These are phyloP conservation scores for Oenanthe javanica DNA, from an alignment of 140 eudicot species.

Conservation along the genomic window DNA sequence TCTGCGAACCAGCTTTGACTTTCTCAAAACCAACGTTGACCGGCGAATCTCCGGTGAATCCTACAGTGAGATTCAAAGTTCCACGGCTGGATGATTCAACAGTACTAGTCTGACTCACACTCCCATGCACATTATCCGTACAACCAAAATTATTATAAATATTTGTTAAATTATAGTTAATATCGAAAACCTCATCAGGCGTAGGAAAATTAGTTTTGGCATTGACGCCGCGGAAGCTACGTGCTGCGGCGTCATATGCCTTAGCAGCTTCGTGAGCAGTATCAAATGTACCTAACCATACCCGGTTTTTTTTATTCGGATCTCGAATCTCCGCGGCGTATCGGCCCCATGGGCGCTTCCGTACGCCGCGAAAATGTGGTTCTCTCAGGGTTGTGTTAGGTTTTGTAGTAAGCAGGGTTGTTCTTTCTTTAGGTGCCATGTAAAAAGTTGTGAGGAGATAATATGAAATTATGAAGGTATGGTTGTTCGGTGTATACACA, in stretches of 20 bases:
- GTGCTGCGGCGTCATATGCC: constrained; percentile 40
- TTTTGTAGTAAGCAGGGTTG: neutral
- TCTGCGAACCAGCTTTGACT: no score
- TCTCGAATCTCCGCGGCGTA: constrained; percentile 1
- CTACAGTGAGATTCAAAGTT: neutral
- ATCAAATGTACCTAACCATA: constrained; percentile 40
- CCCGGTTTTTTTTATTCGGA: constrained; percentile 13
- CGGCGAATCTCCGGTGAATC: neutral
- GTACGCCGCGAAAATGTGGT: constrained; percentile 4
- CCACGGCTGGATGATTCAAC: neutral
- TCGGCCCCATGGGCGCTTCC: neutral
- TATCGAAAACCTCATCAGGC: neutral
- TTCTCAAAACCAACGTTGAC: neutral
- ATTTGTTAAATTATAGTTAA: neutral
- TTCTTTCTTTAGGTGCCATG: constrained; percentile 3
- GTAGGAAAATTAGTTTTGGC: constrained; percentile 32
- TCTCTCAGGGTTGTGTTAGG: neutral
- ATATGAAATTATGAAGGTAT: no score
- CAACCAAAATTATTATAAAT: no score
- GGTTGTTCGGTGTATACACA: no score
- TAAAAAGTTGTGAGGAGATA: neutral
- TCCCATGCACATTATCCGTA: neutral
- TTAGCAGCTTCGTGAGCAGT: constrained; percentile 37
- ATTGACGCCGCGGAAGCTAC: constrained; percentile 30
- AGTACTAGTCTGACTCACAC: neutral